These are phyloP conservation scores for Aureobasidium musti DNA, from an alignment of 2,329 filamentous ascomycete genomes.

Conservation along the genomic window DNA sequence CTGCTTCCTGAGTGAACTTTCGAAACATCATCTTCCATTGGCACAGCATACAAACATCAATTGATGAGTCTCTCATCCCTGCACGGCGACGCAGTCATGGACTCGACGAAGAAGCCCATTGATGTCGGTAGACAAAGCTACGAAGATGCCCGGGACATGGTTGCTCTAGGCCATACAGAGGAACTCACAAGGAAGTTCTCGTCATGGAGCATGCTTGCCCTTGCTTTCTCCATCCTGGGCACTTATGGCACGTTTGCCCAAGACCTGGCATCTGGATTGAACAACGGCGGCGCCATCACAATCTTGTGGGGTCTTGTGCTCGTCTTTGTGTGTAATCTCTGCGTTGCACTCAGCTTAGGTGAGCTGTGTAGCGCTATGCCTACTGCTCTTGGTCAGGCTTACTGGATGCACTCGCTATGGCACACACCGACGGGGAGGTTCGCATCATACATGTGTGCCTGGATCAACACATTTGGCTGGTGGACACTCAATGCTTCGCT, in stretches of 20 bases:
- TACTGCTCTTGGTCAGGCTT: constrained; percentile 61
- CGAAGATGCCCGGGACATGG: constrained; percentile 46
- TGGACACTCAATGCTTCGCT: constrained; percentile 59
- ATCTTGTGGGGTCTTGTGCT: constrained; percentile 59
- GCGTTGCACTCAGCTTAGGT: constrained; percentile 58
- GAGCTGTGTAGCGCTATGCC: constrained; percentile 62
- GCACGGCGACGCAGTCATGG: neutral
- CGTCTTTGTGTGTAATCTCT: constrained; percentile 55
- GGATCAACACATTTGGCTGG: constrained; percentile 64
- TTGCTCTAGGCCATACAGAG: constrained; percentile 48
- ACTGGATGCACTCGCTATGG: constrained; percentile 56
- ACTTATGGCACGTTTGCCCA: constrained; percentile 62
- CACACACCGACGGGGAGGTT: constrained; percentile 50
- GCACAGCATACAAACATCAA: neutral
- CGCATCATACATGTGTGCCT: constrained; percentile 59
- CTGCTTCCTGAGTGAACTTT: neutral
- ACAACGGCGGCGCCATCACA: constrained; percentile 56
- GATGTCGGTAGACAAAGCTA: constrained; percentile 20
- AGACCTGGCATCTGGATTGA: constrained; percentile 54
- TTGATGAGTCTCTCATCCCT: neutral
- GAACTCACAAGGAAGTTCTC: constrained; percentile 53
- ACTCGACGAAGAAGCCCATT: constrained; percentile 1
- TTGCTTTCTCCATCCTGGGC: constrained; percentile 60
- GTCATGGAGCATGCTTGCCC: constrained; percentile 59
- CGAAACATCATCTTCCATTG: neutral